A percentile compares a stretch with the other conserved stretches of the same genome.
phyloP scores from a whole-genome alignment of 106 monocot species.

The Platanthera guangdongensis region DNA sequence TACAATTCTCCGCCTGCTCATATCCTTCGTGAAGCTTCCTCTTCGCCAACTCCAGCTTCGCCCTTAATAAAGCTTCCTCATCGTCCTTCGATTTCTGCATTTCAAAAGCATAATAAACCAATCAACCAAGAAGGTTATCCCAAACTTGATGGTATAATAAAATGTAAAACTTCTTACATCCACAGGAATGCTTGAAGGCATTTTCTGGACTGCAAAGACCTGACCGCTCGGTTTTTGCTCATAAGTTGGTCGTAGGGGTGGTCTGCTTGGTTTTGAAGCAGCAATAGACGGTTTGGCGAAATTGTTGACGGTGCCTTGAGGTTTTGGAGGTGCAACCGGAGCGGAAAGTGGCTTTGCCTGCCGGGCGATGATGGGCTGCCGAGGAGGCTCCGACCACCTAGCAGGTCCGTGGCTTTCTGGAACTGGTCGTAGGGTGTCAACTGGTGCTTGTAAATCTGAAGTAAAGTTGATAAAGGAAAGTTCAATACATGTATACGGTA shows the following conservation, averaged over 20 bases:
- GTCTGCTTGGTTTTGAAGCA: slow-evolving; percentile 19
- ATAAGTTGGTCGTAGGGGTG: background rate
- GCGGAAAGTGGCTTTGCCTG: slow-evolving; percentile 22
- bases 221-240: slow-evolving; percentile 4
- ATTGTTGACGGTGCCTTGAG: background rate
- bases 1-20: background rate
- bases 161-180: slow-evolving; percentile 34
- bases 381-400: slow-evolving; percentile 16
- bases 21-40: slow-evolving; percentile 81
- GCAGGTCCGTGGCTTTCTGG: slow-evolving; percentile 14
- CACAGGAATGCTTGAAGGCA: background rate
- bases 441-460: slow-evolving; percentile 35
- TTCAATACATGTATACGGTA: background rate
- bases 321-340: background rate
- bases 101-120: background rate
- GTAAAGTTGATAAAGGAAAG: background rate
- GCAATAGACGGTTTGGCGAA: background rate
- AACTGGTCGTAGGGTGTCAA: slow-evolving; percentile 10
- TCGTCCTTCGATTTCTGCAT: background rate
- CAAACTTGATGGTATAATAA: background rate
- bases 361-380: background rate
- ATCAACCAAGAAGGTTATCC: background rate
- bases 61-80: slow-evolving; percentile 27
- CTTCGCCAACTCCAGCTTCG: slow-evolving; percentile 55
- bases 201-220: slow-evolving; percentile 7